Base-by-base conservation (phyloP, 129 eudicot species). In the Scalesia atractyloides region DNA sequence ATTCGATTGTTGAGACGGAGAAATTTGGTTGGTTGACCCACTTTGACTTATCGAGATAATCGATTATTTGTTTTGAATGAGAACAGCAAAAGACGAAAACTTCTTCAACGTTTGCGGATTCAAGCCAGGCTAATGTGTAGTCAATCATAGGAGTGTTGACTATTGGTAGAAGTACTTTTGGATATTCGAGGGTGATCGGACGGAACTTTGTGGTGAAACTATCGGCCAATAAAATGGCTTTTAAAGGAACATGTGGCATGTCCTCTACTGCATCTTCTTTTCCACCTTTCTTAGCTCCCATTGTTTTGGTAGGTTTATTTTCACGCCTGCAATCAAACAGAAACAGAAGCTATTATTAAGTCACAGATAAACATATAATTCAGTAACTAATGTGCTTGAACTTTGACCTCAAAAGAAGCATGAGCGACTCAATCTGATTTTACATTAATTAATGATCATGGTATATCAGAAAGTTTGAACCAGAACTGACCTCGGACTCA, bases 121-220 rank as follows among this genome's bases (percentile, higher is more conserved):
- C 99, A 66, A 94, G 97, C 99, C 99, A 94, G 36, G 97, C 86
- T 58, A 94, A 73, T 34, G 99, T 90, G 76, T 94, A 94, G 64
- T 90, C 99, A 41, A 94, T 90, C 99, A 94, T 94, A 8, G 97
- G 99, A 34, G 83, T 82, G 69, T 91, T 91, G 71, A 90, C 99
- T 79, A 94, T 70, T 17, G 99, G 99, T 54, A 71, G 14, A 34
- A 51, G 76, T 69, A 90, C 99, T 73, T 94, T 94, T 52, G 99
- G 99, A 73, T 96, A 89, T 77, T 94, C 99, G 18, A 94, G 97
- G 7, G 99, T 90, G 64, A 94, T 90, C 30, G 99, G 99, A 7
- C 96, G 86, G 79, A 94, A 94, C 66, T 84, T 87, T 51, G 94
- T 88, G 71, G 96, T 83, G 63, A 94, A 94, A 69, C 97, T 94